phyloP scores from a whole-genome alignment of 1,139 yeast species.

The Candida smagusa region DNA sequence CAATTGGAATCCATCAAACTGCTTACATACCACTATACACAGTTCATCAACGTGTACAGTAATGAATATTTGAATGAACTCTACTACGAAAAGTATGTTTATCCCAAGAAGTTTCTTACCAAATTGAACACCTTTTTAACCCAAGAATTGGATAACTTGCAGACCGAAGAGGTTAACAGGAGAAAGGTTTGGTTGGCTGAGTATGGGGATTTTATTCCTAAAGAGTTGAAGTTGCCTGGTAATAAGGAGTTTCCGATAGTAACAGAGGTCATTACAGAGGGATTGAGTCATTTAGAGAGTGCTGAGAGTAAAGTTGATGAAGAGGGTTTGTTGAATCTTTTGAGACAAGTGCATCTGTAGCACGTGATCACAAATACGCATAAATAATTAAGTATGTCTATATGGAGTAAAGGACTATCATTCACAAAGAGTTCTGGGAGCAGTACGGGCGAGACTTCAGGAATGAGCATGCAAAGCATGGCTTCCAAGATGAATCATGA shows the following conservation, averaged over 20 bases:
- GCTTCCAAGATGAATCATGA: conserved; percentile 6
- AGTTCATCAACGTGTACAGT: conserved; percentile 32
- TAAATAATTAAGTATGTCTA: background rate
- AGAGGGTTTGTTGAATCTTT: conserved; percentile 21
- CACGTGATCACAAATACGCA: background rate
- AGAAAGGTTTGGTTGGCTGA: conserved; percentile 36
- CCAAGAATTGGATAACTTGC: conserved; percentile 31
- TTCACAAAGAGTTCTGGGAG: conserved; percentile 9
- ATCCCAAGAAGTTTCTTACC: conserved; percentile 36
- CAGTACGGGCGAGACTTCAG: background rate
- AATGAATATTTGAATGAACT: conserved; percentile 38
- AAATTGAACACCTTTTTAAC: conserved; percentile 32
- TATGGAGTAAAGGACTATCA: conserved; percentile 8
- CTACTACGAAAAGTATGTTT: conserved; percentile 39
- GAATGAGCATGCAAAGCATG: conserved; percentile 5
- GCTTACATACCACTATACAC: conserved; percentile 35
- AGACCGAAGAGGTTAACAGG: conserved; percentile 34
- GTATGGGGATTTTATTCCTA: conserved; percentile 44
- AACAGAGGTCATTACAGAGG: conserved; percentile 44
- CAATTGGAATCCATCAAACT: conserved; percentile 22
- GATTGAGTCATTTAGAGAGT: conserved; percentile 32
- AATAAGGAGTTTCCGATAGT: conserved; percentile 36
- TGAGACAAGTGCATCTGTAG: conserved; percentile 8
- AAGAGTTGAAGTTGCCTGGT: conserved; percentile 40
- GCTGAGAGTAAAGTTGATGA: conserved; percentile 19